Percentiles rank a stretch among this genome's conserved stretches.
Conservation (phyloP, 2,329 filamentous ascomycete species). For the Emergomyces africanus region DNA sequence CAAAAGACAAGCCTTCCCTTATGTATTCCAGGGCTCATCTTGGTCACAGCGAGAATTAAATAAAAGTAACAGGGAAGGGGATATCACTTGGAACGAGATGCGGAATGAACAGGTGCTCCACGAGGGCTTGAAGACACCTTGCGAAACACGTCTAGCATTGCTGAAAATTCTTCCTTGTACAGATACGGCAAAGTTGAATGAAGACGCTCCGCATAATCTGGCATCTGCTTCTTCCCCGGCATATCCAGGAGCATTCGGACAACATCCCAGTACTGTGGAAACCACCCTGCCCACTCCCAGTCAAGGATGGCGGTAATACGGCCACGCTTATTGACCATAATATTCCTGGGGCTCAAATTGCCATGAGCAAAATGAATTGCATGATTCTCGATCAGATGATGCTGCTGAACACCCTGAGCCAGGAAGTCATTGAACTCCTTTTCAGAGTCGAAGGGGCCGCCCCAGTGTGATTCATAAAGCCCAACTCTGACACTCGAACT, state of each 20-base stretch:
- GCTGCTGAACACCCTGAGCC: background rate
- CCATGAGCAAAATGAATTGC: constrained; percentile 7
- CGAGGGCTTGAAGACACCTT: background rate
- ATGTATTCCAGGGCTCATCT: background rate
- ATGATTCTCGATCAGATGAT: background rate
- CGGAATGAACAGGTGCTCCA: background rate
- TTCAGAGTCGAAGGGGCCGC: constrained; percentile 5
- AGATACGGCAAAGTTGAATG: background rate
- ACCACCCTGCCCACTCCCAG: constrained; percentile 14
- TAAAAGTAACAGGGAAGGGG: background rate
- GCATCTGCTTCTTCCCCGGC: background rate
- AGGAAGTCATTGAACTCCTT: constrained; percentile 5
- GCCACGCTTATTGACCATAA: constrained; percentile 9
- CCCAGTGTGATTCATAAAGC: background rate
- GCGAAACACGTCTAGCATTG: background rate
- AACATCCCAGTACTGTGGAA: constrained; percentile 8
- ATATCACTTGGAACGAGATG: background rate
- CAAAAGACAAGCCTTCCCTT: background rate
- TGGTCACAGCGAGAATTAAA: background rate
- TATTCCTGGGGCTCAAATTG: constrained; percentile 9
- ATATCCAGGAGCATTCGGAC: constrained; percentile 3
- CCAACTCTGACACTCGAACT: background rate
- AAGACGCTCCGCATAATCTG: background rate
- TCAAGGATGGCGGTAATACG: constrained; percentile 13
- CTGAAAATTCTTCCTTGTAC: background rate